These are phyloP conservation scores for Cryptosporidium xiaoi DNA, from an alignment of 169 alveolate genomes.

Conservation along the genomic window DNA sequence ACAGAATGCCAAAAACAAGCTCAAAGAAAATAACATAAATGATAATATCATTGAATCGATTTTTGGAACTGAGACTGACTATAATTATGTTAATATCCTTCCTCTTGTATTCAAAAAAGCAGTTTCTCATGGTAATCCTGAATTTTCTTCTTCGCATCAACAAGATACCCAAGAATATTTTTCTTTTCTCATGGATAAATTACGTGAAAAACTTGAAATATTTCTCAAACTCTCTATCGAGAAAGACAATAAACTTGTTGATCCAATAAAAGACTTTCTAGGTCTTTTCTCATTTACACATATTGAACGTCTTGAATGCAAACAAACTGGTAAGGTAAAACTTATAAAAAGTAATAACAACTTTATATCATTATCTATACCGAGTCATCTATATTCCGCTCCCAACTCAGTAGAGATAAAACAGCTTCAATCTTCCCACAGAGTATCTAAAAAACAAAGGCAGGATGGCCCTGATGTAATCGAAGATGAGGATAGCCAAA, in stretches of 20 bases:
- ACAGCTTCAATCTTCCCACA: neutral
- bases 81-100: constrained; percentile 1
- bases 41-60: constrained; percentile 34
- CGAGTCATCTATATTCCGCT: neutral
- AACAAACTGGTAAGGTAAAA: constrained; percentile 21
- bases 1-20: constrained; percentile 4
- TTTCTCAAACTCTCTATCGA: neutral
- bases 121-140: constrained; percentile 75
- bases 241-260: neutral
- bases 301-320: constrained; percentile 59
- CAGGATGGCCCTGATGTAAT: constrained; percentile 2
- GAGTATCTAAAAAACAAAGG: constrained; percentile 12
- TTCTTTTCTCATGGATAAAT: constrained; percentile 24
- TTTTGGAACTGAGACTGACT: constrained; percentile 1
- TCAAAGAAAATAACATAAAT: constrained; percentile 7
- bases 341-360: neutral
- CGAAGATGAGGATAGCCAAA: too few relatives aligned
- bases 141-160: constrained; percentile 80
- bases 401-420: neutral
- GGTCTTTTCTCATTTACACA: constrained; percentile 9
- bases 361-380: constrained; percentile 47
- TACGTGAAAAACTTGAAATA: constrained; percentile 1
- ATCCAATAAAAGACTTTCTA: neutral
- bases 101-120: constrained; percentile 18
- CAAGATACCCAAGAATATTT: constrained; percentile 82